Evolutionary conservation across 768 basidiomycete species (phyloP), one percentile per base, ranked within the genome.

Genomic region (Cyathus striatus): DNA sequence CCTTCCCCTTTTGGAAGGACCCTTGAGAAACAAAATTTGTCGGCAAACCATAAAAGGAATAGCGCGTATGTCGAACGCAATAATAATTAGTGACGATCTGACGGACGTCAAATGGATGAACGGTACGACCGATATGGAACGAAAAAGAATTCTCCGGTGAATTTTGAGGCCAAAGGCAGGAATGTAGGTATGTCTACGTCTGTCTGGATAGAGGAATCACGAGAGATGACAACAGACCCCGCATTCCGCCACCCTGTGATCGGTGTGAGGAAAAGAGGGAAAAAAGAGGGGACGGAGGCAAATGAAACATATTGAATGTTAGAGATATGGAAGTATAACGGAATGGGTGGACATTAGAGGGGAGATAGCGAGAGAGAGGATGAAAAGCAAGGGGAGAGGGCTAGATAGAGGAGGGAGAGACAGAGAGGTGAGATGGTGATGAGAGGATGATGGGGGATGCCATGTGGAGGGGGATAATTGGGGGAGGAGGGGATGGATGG

Each of bases 11-110:
- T 42, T 45, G 40, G 44, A 45, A 38, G 51, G 55, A 56, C 55
- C 57, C 57, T 59, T 53, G 46, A 40, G 38, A 44, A 48, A 51
- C 54, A 57, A 50, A 51, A 53, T 52, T 56, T 53, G 59, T 54
- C 56, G 54, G 55, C 49, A 44, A 23, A 6, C 53, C 49, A 20
- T 43, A 60, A 50, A 51, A 52, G 49, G 51, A 44, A 25, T 52
- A 48, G 51, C 40, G 49, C 43, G 43, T 24, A 41, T 22, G 24
- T 23, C 9, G n/a, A 30, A 30, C n/a, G n/a, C n/a, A n/a, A n/a
- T n/a, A 30, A 35, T 48, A 49, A 40, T 42, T 55, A 59, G 56
- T 50, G 58, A 48, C 47, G 55, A 58, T 60, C 57, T 55, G 38
- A 12, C n/a, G n/a, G n/a, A n/a, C n/a, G n/a, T n/a, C n/a, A n/a